Evolutionary conservation across 1,284 basidiomycete genomes (phyloP), one percentile per base, ranked within the genome.

Genomic region (Microbotryum violaceum): DNA sequence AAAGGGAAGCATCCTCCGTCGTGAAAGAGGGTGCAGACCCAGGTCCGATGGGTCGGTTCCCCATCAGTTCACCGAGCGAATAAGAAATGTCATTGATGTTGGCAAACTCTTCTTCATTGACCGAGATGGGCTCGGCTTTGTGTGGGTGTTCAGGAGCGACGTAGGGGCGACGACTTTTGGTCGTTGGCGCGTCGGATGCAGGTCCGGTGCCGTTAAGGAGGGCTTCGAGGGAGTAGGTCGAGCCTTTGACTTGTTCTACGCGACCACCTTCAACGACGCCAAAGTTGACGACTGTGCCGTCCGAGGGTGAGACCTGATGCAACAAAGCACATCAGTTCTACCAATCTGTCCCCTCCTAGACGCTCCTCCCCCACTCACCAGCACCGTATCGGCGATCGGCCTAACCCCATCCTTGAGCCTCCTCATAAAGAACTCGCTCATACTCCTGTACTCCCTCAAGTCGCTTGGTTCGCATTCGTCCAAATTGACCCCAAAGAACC

Each of bases 51-150:
- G 48, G 48, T 49, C 48, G 48, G 48, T 49, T 29, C n/a, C 71
- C 64, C 37, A 73, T 69, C 46, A 98, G 85, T 68, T 91, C 83
- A 58, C 88, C 85, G 16, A 99, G 83, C 52, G 85, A 89, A 78
- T 99, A 98, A 68, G 91, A 86, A 71, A 99, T 97, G 47, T 93
- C 91, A 74, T 98, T 99, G 71, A 99, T 89, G 70, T 89, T 86
- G 3, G 94, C 94, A 73, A 99, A 99, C 68, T 92, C 85, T 65
- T 82, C 82, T 77, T 97, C 89, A 70, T 88, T 82, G 48, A 90
- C 85, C 29, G 82, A 74, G 31, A 80, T 79, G 78, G 54, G 82
- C 78, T 63, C 79, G 75, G 65, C 79, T 69, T 58, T 62, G 78
- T 77, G 25, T 78, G 74, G 20, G 81, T 66, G 62, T 46, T 61